Evolutionary conservation across 2,329 filamentous ascomycete genomes (phyloP).

Genomic region (Fusarium torulosum): DNA sequence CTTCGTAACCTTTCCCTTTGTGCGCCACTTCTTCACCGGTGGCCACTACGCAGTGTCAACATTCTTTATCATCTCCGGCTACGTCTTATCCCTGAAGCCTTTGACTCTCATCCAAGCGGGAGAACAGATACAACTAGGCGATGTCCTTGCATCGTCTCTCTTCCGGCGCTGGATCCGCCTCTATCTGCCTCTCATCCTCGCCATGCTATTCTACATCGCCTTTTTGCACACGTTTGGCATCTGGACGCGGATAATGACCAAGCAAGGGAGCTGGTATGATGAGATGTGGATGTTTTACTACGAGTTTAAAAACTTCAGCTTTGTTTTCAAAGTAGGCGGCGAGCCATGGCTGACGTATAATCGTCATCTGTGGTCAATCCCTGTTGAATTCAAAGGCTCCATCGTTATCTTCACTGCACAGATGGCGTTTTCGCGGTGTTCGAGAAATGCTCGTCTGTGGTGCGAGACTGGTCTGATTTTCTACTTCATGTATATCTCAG

Average conservation of each 20-base stretch:
- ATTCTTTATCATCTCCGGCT: slow-evolving; percentile 71
- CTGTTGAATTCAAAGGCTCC: slow-evolving; percentile 73
- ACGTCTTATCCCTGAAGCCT: slow-evolving; percentile 66
- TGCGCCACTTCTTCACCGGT: slow-evolving; percentile 71
- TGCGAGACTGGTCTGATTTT: slow-evolving; percentile 65
- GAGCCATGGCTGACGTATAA: slow-evolving; percentile 66
- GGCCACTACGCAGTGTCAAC: slow-evolving; percentile 70
- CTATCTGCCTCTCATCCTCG: slow-evolving; percentile 65
- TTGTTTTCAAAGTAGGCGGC: slow-evolving; percentile 70
- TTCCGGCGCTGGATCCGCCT: slow-evolving; percentile 65
- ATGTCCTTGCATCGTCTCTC: slow-evolving; percentile 61
- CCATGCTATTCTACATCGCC: slow-evolving; percentile 64
- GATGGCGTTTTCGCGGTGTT: slow-evolving; percentile 68
- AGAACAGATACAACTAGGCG: slow-evolving; percentile 57
- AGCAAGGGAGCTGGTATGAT: slow-evolving; percentile 57
- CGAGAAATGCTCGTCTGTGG: slow-evolving; percentile 66
- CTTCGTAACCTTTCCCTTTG: slow-evolving; percentile 65
- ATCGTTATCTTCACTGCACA: slow-evolving; percentile 70
- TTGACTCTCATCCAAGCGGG: slow-evolving; percentile 60
- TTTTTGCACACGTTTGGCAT: slow-evolving; percentile 66
- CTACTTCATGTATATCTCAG: slow-evolving; percentile 77
- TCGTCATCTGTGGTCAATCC: slow-evolving; percentile 73
- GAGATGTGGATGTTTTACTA: slow-evolving; percentile 64
- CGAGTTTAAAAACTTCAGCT: slow-evolving; percentile 78
- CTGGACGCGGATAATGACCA: slow-evolving; percentile 55